These are phyloP conservation scores for Exserohilum rostratum DNA, from an alignment of 2,329 filamentous ascomycete genomes.

Conservation along the genomic window DNA sequence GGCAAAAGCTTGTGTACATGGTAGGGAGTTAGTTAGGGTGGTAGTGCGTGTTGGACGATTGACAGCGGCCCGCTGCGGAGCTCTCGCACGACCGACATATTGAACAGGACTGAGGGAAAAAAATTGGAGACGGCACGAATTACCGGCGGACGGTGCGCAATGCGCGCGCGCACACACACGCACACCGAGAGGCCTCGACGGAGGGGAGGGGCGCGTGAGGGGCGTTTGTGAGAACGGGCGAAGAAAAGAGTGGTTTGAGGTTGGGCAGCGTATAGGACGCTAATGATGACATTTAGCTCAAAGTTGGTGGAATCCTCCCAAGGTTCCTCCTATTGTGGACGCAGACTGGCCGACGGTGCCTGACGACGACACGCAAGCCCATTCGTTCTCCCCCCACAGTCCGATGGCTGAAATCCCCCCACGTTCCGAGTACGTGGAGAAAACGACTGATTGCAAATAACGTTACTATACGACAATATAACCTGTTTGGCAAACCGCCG, in stretches of 20 bases:
- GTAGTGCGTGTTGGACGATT: too few relatives aligned
- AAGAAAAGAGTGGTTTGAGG: neutral
- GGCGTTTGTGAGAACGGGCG: neutral
- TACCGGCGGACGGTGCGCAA: neutral
- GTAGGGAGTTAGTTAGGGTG: too few relatives aligned
- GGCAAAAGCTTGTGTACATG: neutral
- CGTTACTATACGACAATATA: too few relatives aligned
- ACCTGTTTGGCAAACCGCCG: too few relatives aligned
- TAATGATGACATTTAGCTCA: slow-evolving; percentile 11
- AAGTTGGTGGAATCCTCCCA: too few relatives aligned
- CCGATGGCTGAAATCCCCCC: too few relatives aligned
- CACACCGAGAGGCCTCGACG: neutral
- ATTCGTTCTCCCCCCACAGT: too few relatives aligned
- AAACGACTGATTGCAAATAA: too few relatives aligned
- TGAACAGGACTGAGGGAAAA: neutral
- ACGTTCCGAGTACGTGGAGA: too few relatives aligned
- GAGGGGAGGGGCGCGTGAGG: neutral
- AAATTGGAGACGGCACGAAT: neutral
- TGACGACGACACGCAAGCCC: too few relatives aligned
- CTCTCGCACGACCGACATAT: neutral
- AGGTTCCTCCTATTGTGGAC: too few relatives aligned
- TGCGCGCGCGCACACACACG: neutral
- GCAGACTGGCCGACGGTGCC: too few relatives aligned
- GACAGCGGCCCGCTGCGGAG: slow-evolving; percentile 6
- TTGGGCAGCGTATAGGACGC: slow-evolving; percentile 13